Evolutionary conservation across 805 yeast species (phyloP).

Genomic region (Hanseniaspora jakobsenii): DNA sequence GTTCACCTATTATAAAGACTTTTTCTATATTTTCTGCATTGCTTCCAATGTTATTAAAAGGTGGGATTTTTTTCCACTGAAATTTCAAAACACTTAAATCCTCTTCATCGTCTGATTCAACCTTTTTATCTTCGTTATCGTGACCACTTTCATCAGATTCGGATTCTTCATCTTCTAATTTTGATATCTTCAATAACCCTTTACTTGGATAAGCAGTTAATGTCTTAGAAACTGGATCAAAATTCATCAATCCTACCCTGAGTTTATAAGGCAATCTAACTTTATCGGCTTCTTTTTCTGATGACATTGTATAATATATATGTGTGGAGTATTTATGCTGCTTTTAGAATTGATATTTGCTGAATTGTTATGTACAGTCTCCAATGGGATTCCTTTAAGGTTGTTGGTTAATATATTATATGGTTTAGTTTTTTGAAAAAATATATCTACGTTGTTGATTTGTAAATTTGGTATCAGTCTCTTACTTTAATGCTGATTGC

Average conservation of each 20-base stretch:
- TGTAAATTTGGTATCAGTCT: too few relatives aligned
- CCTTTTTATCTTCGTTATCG: not conserved
- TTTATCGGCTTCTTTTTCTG: not conserved
- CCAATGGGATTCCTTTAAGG: too few relatives aligned
- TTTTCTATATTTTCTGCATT: conserved; percentile 5
- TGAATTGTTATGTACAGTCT: too few relatives aligned
- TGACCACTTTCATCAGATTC: not conserved
- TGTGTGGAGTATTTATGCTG: too few relatives aligned
- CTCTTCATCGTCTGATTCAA: conserved; percentile 3
- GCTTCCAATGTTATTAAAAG: not conserved
- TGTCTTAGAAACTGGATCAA: not conserved
- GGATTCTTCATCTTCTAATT: not conserved
- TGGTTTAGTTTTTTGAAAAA: too few relatives aligned
- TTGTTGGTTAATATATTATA: too few relatives aligned
- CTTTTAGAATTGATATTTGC: too few relatives aligned
- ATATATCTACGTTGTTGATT: too few relatives aligned
- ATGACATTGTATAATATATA: not conserved
- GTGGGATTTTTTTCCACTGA: conserved; percentile 7
- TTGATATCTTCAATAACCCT: conserved; percentile 5
- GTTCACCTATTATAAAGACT: conserved; percentile 8
- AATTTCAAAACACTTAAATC: conserved; percentile 5
- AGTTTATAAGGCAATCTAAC: conserved; percentile 6
- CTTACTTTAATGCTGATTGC: too few relatives aligned
- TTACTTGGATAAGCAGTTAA: conserved; percentile 1
- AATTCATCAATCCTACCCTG: conserved; percentile 4